Percentiles rank a stretch among this genome's conserved stretches.
These are phyloP conservation scores for Sclerotinia spermophila DNA, from an alignment of 2,329 filamentous ascomycete genomes.

Conservation along the genomic window DNA sequence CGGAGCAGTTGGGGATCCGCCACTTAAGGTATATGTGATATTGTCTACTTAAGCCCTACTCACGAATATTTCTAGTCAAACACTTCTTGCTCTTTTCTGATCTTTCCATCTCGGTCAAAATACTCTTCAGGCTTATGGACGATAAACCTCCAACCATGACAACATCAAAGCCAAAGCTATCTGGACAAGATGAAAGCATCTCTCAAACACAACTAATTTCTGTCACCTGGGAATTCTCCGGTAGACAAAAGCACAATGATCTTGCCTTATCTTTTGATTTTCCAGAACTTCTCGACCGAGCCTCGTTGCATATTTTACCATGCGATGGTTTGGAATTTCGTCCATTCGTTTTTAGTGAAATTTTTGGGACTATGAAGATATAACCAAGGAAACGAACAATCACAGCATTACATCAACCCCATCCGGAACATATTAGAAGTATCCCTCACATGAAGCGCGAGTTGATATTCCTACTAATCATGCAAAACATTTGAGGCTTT, in stretches of 20 bases:
- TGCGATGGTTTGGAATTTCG: background rate
- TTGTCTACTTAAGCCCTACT: no score
- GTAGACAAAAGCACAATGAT: background rate
- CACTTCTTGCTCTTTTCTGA: no score
- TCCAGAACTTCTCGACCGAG: no score
- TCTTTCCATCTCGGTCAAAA: background rate
- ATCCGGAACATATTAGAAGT: background rate
- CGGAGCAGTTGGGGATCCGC: no score
- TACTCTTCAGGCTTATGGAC: background rate
- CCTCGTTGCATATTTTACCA: background rate
- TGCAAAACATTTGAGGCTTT: rapidly evolving
- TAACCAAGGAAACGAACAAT: background rate
- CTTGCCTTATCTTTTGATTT: background rate
- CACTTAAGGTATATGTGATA: no score
- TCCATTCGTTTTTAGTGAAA: no score
- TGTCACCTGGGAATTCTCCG: no score
- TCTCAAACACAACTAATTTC: background rate
- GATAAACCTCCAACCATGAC: background rate
- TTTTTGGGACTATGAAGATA: no score
- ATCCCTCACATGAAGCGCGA: background rate
- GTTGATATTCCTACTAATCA: background rate
- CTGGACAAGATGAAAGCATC: background rate
- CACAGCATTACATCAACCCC: background rate
- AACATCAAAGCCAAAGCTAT: background rate
- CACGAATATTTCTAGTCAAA: no score